These are phyloP conservation scores for Cystoderma amianthinum DNA, from an alignment of 768 basidiomycete species.

Conservation along the genomic window DNA sequence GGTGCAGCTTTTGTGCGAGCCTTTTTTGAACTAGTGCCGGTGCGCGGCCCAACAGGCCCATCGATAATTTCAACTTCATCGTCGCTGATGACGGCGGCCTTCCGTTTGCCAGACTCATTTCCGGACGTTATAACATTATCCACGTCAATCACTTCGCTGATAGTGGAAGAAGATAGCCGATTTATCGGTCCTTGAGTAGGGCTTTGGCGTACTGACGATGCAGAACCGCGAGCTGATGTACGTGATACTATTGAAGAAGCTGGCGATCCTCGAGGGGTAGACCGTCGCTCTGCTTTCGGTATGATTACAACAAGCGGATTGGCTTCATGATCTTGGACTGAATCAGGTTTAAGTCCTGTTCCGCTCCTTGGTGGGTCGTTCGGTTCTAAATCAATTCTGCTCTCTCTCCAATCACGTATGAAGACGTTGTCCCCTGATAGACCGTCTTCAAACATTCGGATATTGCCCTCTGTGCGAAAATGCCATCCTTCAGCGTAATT, in stretches of 20 bases:
- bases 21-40: slow-evolving; percentile 20
- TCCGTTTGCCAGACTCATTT: slow-evolving; percentile 39
- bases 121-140: slow-evolving; percentile 24
- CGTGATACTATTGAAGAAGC: slow-evolving; percentile 35
- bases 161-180: slow-evolving; percentile 35
- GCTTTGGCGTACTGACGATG: slow-evolving; percentile 46
- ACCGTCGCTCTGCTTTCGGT: slow-evolving; percentile 13
- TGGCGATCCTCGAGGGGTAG: slow-evolving; percentile 28
- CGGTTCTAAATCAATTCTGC: slow-evolving; percentile 39
- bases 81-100: slow-evolving; percentile 35
- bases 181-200: slow-evolving; percentile 33
- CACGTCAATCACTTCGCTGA: slow-evolving; percentile 35
- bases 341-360: slow-evolving; percentile 7
- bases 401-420: slow-evolving; percentile 73
- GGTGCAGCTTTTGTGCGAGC: slow-evolving; percentile 25
- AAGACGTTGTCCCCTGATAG: slow-evolving; percentile 58
- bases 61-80: slow-evolving; percentile 52
- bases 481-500: slow-evolving; percentile 20
- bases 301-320: slow-evolving; percentile 7
- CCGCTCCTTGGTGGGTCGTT: slow-evolving; percentile 8
- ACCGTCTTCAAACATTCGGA: slow-evolving; percentile 62
- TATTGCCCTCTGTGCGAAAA: slow-evolving; percentile 29
- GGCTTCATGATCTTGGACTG: slow-evolving; percentile 13
- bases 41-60: slow-evolving; percentile 24
- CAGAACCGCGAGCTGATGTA: slow-evolving; percentile 40